Evolutionary conservation across 2,329 filamentous ascomycete genomes (phyloP).

Genomic region (Claviceps digitariae): DNA sequence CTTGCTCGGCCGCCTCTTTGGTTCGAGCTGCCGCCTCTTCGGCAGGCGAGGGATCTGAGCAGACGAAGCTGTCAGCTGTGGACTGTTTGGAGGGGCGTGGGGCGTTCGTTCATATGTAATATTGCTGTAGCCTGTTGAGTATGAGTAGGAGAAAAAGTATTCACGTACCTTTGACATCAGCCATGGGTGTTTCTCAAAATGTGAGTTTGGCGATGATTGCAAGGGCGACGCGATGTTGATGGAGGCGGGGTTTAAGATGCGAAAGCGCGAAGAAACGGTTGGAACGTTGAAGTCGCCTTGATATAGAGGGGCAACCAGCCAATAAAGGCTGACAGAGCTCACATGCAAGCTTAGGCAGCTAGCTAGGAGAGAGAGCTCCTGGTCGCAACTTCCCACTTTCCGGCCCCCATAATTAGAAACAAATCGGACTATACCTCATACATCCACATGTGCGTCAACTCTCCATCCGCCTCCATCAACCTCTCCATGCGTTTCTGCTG

Average conservation of each 20-base stretch:
- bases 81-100: too few species aligned
- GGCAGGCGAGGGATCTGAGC: constrained; percentile 37
- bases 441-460: neutral
- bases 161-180: constrained; percentile 3
- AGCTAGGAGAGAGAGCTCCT: too few species aligned
- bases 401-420: neutral
- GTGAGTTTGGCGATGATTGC: neutral
- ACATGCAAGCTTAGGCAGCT: too few species aligned
- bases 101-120: too few species aligned
- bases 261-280: neutral
- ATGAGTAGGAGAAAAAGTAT: neutral
- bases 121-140: neutral
- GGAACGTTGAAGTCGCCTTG: neutral
- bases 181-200: neutral
- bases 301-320: neutral
- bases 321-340: neutral
- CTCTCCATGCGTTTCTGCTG: neutral
- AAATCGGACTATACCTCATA: neutral
- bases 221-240: neutral
- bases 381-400: neutral
- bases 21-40: constrained; percentile 46
- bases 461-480: neutral
- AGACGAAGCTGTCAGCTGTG: constrained; percentile 1
- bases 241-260: neutral
- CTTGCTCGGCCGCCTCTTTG: constrained; percentile 78